These are phyloP conservation scores for Yamadazyma blattariae DNA, from an alignment of 1,139 yeast species.

Conservation along the genomic window DNA sequence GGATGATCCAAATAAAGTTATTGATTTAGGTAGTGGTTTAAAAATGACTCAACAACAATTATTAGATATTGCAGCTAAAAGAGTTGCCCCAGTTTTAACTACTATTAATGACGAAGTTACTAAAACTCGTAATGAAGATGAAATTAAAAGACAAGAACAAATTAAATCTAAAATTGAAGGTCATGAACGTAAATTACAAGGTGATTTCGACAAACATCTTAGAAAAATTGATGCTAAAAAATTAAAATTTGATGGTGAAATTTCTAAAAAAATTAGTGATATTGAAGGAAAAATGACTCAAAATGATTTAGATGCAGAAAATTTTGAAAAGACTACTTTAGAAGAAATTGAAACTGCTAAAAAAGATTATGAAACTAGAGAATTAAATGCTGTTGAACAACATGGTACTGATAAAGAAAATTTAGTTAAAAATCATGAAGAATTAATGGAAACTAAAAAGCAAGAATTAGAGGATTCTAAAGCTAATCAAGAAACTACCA, in stretches of 20 bases:
- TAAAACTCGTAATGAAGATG: conserved; percentile 47
- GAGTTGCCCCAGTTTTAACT: conserved; percentile 55
- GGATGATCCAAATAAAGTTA: conserved; percentile 49
- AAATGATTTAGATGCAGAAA: conserved; percentile 31
- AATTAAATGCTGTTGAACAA: conserved; percentile 44
- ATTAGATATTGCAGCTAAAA: conserved; percentile 52
- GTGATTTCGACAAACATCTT: conserved; percentile 41
- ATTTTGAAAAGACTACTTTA: conserved; percentile 38
- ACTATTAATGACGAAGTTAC: conserved; percentile 50
- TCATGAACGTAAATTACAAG: conserved; percentile 44
- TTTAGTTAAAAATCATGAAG: conserved; percentile 43
- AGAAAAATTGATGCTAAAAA: conserved; percentile 39
- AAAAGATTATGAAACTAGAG: conserved; percentile 45
- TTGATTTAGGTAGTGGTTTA: conserved; percentile 56
- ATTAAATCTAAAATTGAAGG: conserved; percentile 35
- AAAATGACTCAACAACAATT: conserved; percentile 54
- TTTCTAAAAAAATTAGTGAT: conserved; percentile 33
- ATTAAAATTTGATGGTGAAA: conserved; percentile 38
- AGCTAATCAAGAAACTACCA: conserved; percentile 43
- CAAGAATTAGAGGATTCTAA: conserved; percentile 51
- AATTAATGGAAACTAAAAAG: conserved; percentile 46
- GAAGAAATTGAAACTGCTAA: conserved; percentile 46
- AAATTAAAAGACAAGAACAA: conserved; percentile 40
- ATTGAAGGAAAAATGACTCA: conserved; percentile 25
- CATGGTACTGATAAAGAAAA: conserved; percentile 47